Evolutionary conservation across 2,329 filamentous ascomycete genomes (phyloP).

Genomic region (Colletotrichum sp.): DNA sequence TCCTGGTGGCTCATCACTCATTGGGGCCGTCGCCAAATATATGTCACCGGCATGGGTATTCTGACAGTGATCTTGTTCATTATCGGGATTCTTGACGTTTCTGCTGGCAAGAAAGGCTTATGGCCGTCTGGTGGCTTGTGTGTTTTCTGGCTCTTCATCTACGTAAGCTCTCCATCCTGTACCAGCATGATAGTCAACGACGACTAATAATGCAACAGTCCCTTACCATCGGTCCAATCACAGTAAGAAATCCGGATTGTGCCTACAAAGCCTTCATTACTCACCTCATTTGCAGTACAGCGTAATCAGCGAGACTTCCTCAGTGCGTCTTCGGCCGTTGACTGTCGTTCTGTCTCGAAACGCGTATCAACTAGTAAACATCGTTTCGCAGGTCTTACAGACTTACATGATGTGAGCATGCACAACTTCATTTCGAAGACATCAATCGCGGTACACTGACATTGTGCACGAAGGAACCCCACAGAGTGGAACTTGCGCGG

Average conservation of each 20-base stretch:
- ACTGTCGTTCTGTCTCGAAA: conserved; percentile 49
- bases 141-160: conserved; percentile 47
- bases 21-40: conserved; percentile 47
- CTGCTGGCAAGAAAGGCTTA: conserved; percentile 39
- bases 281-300: conserved; percentile 34
- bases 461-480: conserved; percentile 25
- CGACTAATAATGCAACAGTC: conserved; percentile 23
- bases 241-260: conserved; percentile 35
- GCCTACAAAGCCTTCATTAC: neutral
- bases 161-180: conserved; percentile 21
- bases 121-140: conserved; percentile 46
- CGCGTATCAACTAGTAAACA: conserved; percentile 42
- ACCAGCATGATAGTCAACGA: rapidly evolving
- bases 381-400: conserved; percentile 41
- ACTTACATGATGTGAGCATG: conserved; percentile 31
- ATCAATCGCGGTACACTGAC: neutral
- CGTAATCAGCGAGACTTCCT: conserved; percentile 47
- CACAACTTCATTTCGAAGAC: neutral
- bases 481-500: conserved; percentile 42
- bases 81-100: conserved; percentile 45
- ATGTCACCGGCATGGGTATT: conserved; percentile 43
- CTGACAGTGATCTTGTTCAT: conserved; percentile 42
- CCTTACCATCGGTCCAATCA: conserved; percentile 47
- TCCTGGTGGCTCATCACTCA: conserved; percentile 48
- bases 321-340: conserved; percentile 49